phyloP scores from a whole-genome alignment of 2,329 filamentous ascomycete species.

The Endocalyx cinctus region DNA sequence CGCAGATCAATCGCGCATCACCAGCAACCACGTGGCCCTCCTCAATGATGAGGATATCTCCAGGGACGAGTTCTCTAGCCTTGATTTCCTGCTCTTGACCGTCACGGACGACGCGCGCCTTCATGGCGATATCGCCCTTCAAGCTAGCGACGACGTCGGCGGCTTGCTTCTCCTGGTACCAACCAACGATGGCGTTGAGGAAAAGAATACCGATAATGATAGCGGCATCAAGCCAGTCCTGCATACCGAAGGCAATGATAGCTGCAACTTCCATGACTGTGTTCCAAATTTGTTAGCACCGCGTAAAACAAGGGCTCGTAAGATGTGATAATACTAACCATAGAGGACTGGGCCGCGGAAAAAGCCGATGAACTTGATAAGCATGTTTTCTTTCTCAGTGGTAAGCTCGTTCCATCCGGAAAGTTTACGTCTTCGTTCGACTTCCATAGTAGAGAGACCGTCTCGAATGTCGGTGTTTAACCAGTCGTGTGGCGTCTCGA shows the following conservation, averaged over 20 bases:
- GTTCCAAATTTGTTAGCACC: no score
- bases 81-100: slow-evolving; percentile 62
- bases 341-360: slow-evolving; percentile 74
- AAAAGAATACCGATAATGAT: slow-evolving; percentile 69
- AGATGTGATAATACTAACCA: slow-evolving; percentile 48
- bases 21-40: slow-evolving; percentile 64
- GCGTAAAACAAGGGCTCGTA: no score
- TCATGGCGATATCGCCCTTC: slow-evolving; percentile 73
- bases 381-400: slow-evolving; percentile 71
- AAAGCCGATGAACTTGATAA: slow-evolving; percentile 70
- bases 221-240: slow-evolving; percentile 70
- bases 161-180: slow-evolving; percentile 75
- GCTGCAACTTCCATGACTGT: slow-evolving; percentile 71
- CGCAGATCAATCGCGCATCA: slow-evolving; percentile 66
- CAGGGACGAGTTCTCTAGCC: slow-evolving; percentile 65
- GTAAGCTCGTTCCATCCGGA: slow-evolving; percentile 68
- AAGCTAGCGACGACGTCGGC: slow-evolving; percentile 67
- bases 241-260: slow-evolving; percentile 65
- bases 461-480: slow-evolving; percentile 62
- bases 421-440: slow-evolving; percentile 61
- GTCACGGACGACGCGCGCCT: slow-evolving; percentile 61
- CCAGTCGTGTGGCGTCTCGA: slow-evolving; percentile 61
- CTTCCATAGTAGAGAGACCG: slow-evolving; percentile 55
- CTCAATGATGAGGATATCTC: slow-evolving; percentile 67
- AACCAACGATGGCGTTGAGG: slow-evolving; percentile 69